Percentiles rank a stretch among this genome's conserved stretches.
Evolutionary conservation across 2,329 filamentous ascomycete genomes (phyloP).

Genomic region (Monosporascus sp.): DNA sequence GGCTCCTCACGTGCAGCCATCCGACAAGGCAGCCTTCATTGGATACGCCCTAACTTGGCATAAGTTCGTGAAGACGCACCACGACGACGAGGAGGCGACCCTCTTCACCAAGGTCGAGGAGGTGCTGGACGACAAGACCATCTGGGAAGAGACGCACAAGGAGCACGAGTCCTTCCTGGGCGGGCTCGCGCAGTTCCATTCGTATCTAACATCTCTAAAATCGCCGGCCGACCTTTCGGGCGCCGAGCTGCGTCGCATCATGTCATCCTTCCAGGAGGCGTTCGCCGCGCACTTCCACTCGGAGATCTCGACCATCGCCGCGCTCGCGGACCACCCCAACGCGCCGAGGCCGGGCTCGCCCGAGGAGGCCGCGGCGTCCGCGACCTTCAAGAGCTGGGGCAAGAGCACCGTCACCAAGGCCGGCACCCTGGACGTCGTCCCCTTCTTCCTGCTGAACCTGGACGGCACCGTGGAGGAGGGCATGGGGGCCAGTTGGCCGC

Average conservation of each 20-base stretch:
- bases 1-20: constrained; percentile 44
- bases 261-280: constrained; percentile 44
- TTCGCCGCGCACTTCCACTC: constrained; percentile 52
- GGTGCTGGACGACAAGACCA: constrained; percentile 42
- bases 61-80: constrained; percentile 55
- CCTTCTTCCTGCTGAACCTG: constrained; percentile 60
- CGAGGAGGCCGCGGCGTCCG: constrained; percentile 39
- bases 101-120: constrained; percentile 52
- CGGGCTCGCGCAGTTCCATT: constrained; percentile 46
- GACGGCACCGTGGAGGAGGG: constrained; percentile 55
- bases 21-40: constrained; percentile 53
- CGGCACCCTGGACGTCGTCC: constrained; percentile 53
- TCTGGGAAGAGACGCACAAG: constrained; percentile 48
- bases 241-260: constrained; percentile 40
- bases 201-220: constrained; percentile 42
- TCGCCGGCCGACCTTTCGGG: constrained; percentile 39
- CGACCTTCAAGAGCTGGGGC: constrained; percentile 55
- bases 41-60: constrained; percentile 54
- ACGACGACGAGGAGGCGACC: constrained; percentile 53
- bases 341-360: constrained; percentile 43
- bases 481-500: constrained; percentile 58
- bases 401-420: constrained; percentile 60
- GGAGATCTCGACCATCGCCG: constrained; percentile 48
- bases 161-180: constrained; percentile 51
- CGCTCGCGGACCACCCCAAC: constrained; percentile 43